Evolutionary conservation across 169 alveolate species (phyloP).

Genomic region (Theileria orientalis): DNA sequence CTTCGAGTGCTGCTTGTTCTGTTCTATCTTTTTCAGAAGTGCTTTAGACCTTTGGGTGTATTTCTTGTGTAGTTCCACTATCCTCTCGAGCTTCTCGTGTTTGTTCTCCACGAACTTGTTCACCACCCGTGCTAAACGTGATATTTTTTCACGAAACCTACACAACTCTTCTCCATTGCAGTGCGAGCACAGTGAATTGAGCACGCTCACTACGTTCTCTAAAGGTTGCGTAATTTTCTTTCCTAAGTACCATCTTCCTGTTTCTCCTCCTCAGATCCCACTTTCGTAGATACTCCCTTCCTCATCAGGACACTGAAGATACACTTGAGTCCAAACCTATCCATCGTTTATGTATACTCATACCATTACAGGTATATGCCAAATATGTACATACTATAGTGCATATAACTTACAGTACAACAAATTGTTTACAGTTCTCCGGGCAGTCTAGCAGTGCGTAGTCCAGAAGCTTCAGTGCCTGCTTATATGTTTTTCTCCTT

Average conservation of each 20-base stretch:
- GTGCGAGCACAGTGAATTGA: constrained; percentile 54
- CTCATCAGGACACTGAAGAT: constrained; percentile 69
- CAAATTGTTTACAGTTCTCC: constrained; percentile 67
- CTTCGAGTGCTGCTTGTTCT: neutral
- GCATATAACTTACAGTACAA: constrained; percentile 38
- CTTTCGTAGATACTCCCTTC: constrained; percentile 59
- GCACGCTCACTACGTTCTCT: constrained; percentile 50
- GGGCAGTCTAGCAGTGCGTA: constrained; percentile 68
- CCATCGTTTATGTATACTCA: neutral
- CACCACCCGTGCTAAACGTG: constrained; percentile 65
- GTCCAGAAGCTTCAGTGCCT: constrained; percentile 67
- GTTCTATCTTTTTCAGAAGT: constrained; percentile 12
- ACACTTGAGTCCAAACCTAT: constrained; percentile 64
- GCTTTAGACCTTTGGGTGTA: constrained; percentile 19
- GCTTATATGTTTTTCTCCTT: constrained; percentile 57
- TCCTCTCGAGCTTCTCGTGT: constrained; percentile 77
- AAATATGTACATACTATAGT: neutral
- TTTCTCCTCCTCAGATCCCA: constrained; percentile 54
- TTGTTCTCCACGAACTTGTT: constrained; percentile 77
- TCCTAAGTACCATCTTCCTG: constrained; percentile 61
- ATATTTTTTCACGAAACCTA: neutral
- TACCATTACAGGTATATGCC: too few species aligned
- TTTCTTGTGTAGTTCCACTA: constrained; percentile 75
- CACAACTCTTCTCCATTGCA: constrained; percentile 59
- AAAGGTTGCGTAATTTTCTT: neutral